Evolutionary conservation across 768 basidiomycete genomes (phyloP), one percentile per base, ranked within the genome.

Genomic region (Leccinum pellstonianum): DNA sequence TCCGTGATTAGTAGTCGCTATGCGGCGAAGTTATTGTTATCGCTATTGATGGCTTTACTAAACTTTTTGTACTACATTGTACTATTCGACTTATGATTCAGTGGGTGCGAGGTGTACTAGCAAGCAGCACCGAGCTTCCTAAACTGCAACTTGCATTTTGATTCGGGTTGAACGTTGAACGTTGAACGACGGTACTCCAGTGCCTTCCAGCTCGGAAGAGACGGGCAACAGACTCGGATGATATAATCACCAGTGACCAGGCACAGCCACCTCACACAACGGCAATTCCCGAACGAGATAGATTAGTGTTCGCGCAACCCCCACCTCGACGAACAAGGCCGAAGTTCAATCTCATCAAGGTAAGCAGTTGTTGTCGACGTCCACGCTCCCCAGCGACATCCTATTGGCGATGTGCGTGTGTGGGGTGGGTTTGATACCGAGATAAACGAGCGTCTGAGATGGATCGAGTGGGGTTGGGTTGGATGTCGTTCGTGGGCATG

Each of bases 321-420:
- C 51, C 19, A 52, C 56, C 54, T 19, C 61, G 69, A 67, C 61
- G 69, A 67, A 54, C 69, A 73, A 64, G 68, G 66, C 68, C 60
- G n/a, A 19, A n/a, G n/a, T 35, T 35, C 46, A 31, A 61, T 62
- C 49, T 53, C 67, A 63, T 67, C 70, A 69, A 72, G 71, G 71
- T 72, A 55, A 68, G 71, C 38, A 37, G 12, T 5, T 19, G 1
- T 23, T 55, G 7, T 10, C 11, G 27, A 23, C n/a, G 1, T 64
- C 14, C 48, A n/a, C 1, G 58, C 52, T 52, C 50, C 35, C n/a
- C 27, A 52, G 46, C 56, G 25, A 33, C 23, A 23, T 15, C 5
- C 21, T 58, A 48, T 1, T 47, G 27, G 48, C 19, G 19, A 47
- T 21, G 19, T 14, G 35, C 31, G 5, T 52, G 52, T 12, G 8